Evolutionary conservation across 2,329 filamentous ascomycete genomes (phyloP).

Genomic region (Fusarium camptoceras): DNA sequence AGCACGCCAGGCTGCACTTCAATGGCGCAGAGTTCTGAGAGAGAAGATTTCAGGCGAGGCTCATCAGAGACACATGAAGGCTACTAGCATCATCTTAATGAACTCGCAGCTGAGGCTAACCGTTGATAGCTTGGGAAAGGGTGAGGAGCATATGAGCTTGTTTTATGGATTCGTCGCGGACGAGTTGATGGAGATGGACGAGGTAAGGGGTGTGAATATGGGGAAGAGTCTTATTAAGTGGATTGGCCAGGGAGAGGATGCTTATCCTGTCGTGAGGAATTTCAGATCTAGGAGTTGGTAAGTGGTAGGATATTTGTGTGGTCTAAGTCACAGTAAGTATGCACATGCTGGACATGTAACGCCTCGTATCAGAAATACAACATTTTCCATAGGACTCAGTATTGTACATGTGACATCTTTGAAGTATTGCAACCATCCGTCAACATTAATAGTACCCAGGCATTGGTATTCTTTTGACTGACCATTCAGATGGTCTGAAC

Average conservation of each 20-base stretch:
- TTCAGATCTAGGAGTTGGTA: neutral
- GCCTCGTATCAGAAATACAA: neutral
- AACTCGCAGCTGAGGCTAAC: slow-evolving; percentile 22
- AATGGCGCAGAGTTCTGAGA: slow-evolving; percentile 2
- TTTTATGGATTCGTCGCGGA: slow-evolving; percentile 32
- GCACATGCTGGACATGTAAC: neutral
- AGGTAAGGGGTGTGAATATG: neutral
- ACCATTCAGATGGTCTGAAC: neutral
- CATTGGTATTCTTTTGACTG: neutral
- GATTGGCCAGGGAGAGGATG: neutral
- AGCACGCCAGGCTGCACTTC: neutral
- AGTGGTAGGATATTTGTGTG: neutral
- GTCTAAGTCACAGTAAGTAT: neutral
- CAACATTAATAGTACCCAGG: neutral
- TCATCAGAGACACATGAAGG: slow-evolving; percentile 10
- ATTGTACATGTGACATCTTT: neutral
- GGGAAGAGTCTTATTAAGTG: slow-evolving; percentile 18
- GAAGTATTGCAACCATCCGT: neutral
- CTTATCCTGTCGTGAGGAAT: slow-evolving; percentile 8
- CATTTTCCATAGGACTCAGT: neutral
- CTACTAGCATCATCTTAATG: slow-evolving; percentile 16
- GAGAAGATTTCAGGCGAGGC: slow-evolving; percentile 4
- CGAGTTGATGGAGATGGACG: slow-evolving; percentile 13
- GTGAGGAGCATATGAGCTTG: slow-evolving; percentile 10
- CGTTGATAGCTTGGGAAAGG: slow-evolving; percentile 1